Evolutionary conservation across 1,284 basidiomycete genomes (phyloP).

Genomic region (Kalmanozyma brasiliensis): DNA sequence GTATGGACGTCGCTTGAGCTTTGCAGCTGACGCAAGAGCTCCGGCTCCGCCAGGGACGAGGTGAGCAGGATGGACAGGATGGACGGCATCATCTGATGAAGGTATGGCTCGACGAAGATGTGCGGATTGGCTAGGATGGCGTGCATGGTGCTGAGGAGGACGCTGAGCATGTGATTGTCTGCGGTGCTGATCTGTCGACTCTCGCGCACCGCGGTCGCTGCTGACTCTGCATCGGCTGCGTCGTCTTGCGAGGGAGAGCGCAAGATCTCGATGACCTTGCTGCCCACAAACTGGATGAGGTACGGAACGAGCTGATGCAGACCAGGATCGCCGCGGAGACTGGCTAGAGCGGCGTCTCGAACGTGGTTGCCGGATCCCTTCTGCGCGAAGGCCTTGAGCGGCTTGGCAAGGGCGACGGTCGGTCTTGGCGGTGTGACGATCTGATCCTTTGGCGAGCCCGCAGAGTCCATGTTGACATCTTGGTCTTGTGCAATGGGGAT

Average conservation of each 20-base stretch:
- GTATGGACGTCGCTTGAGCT: constrained; percentile 19
- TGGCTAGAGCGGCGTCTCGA: constrained; percentile 83
- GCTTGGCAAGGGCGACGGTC: constrained; percentile 31
- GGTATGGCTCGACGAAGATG: constrained; percentile 94
- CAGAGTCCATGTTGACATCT: constrained; percentile 30
- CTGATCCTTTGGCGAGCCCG: constrained; percentile 25
- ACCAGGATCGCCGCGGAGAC: constrained; percentile 87
- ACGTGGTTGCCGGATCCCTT: constrained; percentile 61
- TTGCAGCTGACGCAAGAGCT: constrained; percentile 24
- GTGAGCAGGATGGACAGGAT: constrained; percentile 90
- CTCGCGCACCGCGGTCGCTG: constrained; percentile 26
- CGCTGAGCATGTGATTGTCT: constrained; percentile 55
- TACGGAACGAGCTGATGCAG: constrained; percentile 94
- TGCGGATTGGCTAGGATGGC: constrained; percentile 73
- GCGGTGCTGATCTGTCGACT: constrained; percentile 29
- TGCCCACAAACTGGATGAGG: constrained; percentile 91
- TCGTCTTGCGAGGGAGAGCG: constrained; percentile 63
- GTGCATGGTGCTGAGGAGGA: constrained; percentile 60
- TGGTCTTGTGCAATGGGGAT: constrained; percentile 23
- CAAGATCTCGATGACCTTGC: constrained; percentile 71
- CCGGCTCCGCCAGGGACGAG: constrained; percentile 74
- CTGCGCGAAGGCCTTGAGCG: constrained; percentile 50
- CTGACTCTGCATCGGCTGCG: constrained; percentile 4
- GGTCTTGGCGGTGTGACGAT: constrained; percentile 46
- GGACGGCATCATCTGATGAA: constrained; percentile 94